Conservation (phyloP, 352 stramenopile species). For the Phytophthora tubulina region DNA sequence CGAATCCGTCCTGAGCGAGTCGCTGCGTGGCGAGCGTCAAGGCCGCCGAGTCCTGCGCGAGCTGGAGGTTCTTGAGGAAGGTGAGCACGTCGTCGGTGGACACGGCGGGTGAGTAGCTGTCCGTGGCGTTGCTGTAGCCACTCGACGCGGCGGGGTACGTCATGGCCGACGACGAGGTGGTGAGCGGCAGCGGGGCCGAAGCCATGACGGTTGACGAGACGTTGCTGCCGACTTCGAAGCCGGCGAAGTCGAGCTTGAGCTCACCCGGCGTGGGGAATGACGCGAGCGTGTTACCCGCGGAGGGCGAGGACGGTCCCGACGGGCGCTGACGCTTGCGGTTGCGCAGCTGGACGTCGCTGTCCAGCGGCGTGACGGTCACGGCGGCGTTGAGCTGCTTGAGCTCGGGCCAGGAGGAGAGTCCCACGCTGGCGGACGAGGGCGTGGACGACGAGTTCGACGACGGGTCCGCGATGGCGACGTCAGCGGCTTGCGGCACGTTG, state of each 20-base stretch:
- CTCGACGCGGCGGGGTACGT: constrained; percentile 18
- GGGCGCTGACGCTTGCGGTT: constrained; percentile 52
- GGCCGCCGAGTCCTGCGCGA: constrained; percentile 43
- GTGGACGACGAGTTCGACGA: constrained; percentile 10
- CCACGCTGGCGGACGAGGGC: constrained; percentile 8
- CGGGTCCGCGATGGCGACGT: constrained; percentile 26
- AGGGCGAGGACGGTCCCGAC: constrained; percentile 22
- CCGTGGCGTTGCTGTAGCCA: constrained; percentile 19
- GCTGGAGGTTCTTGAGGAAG: constrained; percentile 64
- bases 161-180: constrained; percentile 32
- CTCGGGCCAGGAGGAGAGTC: constrained; percentile 41
- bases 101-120: constrained; percentile 21
- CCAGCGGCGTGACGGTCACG: constrained; percentile 43
- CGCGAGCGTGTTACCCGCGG: constrained; percentile 8
- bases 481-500: constrained; percentile 7
- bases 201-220: constrained; percentile 20
- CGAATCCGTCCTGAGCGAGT: constrained; percentile 67
- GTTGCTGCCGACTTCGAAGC: constrained; percentile 50
- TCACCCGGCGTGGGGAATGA: constrained; percentile 50
- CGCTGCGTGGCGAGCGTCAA: constrained; percentile 46
- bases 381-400: constrained; percentile 41
- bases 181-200: constrained; percentile 19
- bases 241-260: constrained; percentile 73
- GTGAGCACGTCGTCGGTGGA: constrained; percentile 48
- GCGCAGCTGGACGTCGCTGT: constrained; percentile 38